These are phyloP conservation scores for Fagopyrum tataricum DNA, from an alignment of 148 eudicot species.

Conservation along the genomic window DNA sequence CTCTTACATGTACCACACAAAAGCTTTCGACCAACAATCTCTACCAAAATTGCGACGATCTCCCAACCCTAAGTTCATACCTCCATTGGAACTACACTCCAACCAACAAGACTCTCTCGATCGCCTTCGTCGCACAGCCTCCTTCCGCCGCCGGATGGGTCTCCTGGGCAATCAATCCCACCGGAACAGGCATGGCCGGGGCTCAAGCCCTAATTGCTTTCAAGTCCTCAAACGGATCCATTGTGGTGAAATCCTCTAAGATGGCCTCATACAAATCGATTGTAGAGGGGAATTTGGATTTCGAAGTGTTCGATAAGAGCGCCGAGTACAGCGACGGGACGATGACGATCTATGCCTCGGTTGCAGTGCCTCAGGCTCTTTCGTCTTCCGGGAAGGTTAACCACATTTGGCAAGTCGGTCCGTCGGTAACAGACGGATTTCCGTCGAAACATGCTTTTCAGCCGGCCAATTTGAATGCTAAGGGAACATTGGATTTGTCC, in stretches of 20 bases:
- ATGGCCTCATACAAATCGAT: constrained; percentile 28
- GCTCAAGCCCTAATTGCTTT: constrained; percentile 51
- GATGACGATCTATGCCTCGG: constrained; percentile 39
- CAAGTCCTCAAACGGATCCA: constrained; percentile 28
- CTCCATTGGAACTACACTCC: constrained; percentile 60
- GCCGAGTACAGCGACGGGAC: constrained; percentile 37
- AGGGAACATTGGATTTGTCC: constrained; percentile 44
- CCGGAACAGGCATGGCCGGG: constrained; percentile 52
- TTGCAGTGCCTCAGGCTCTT: constrained; percentile 25
- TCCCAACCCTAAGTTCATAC: constrained; percentile 34
- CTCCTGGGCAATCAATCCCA: constrained; percentile 78
- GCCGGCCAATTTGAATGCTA: constrained; percentile 43
- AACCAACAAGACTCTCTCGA: constrained; percentile 32
- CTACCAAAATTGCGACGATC: constrained; percentile 39
- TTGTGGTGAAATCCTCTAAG: constrained; percentile 43
- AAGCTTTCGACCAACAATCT: constrained; percentile 30
- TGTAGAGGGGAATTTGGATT: constrained; percentile 20
- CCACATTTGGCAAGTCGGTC: constrained; percentile 76
- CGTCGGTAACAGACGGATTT: constrained; percentile 25
- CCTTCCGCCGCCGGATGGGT: constrained; percentile 51
- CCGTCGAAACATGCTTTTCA: constrained; percentile 48
- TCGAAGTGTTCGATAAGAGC: constrained; percentile 25
- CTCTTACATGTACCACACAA: constrained; percentile 50
- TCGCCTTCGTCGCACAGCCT: constrained; percentile 58
- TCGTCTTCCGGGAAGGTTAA: constrained; percentile 27